Percentiles rank a stretch among this genome's conserved stretches.
phyloP scores from a whole-genome alignment of 2,329 filamentous ascomycete species.

The Epichloe gansuensis region DNA sequence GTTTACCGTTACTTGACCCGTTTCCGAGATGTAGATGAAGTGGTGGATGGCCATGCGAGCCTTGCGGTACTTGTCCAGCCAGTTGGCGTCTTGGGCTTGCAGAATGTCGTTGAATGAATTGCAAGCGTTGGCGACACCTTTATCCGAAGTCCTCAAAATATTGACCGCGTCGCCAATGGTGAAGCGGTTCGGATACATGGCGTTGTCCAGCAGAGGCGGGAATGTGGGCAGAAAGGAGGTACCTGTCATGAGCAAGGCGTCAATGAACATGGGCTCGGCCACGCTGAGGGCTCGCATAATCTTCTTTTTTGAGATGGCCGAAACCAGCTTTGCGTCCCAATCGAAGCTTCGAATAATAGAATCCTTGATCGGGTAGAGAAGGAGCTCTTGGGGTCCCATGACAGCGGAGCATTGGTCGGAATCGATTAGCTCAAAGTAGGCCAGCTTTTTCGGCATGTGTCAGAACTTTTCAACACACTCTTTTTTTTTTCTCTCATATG shows the following conservation, averaged over 20 bases:
- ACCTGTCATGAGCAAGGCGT: conserved; percentile 72
- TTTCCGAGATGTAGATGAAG: conserved; percentile 65
- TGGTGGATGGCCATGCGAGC: conserved; percentile 78
- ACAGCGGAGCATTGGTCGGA: conserved; percentile 60
- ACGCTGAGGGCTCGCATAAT: conserved; percentile 57
- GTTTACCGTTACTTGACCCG: conserved; percentile 65
- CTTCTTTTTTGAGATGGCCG: conserved; percentile 49
- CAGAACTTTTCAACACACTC: background rate
- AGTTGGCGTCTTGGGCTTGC: conserved; percentile 56
- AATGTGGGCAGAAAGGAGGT: conserved; percentile 69
- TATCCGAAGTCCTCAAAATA: conserved; percentile 56
- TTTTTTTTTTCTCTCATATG: background rate
- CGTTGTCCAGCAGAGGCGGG: conserved; percentile 55
- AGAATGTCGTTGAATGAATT: conserved; percentile 69
- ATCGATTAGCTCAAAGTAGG: conserved; percentile 59
- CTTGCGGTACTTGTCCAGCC: conserved; percentile 76
- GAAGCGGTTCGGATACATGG: conserved; percentile 41
- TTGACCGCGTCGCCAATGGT: conserved; percentile 67
- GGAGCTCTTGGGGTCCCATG: conserved; percentile 71
- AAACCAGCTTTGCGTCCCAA: conserved; percentile 54
- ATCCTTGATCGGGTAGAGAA: conserved; percentile 75
- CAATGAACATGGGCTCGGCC: conserved; percentile 61
- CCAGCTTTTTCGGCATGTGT: conserved; percentile 34
- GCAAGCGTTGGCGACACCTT: conserved; percentile 60
- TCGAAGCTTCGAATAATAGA: conserved; percentile 55